Evolutionary conservation across 2,329 filamentous ascomycete species (phyloP).

Genomic region (Aureobasidium mangrovei): DNA sequence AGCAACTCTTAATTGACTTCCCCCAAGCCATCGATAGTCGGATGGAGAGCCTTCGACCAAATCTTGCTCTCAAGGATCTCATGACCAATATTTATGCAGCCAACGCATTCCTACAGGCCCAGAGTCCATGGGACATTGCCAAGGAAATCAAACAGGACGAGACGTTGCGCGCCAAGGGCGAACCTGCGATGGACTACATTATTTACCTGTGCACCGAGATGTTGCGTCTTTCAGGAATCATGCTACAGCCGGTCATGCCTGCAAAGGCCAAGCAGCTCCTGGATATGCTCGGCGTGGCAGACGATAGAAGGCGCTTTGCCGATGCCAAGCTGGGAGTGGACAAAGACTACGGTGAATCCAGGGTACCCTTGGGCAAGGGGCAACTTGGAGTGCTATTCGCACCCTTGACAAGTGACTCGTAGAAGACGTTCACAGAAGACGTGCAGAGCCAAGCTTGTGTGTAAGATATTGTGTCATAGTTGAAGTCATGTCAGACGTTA

Average conservation of each 20-base stretch:
- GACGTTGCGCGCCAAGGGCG: constrained; percentile 19
- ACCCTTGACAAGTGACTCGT: constrained; percentile 26
- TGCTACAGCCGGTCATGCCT: constrained; percentile 89
- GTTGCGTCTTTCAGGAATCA: constrained; percentile 68
- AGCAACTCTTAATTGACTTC: constrained; percentile 33
- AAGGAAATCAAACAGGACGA: neutral
- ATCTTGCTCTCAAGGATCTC: constrained; percentile 55
- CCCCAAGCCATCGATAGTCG: constrained; percentile 37
- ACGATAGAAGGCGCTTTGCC: constrained; percentile 46
- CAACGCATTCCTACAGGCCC: constrained; percentile 57
- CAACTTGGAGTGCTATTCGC: constrained; percentile 46
- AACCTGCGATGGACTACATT: constrained; percentile 44
- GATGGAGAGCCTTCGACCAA: constrained; percentile 58
- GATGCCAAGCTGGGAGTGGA: constrained; percentile 37
- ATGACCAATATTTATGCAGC: constrained; percentile 55
- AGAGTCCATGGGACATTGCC: constrained; percentile 55
- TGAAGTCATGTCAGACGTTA: constrained; percentile 3
- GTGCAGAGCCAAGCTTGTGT: neutral
- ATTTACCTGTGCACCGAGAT: constrained; percentile 69
- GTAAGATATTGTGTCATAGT: constrained; percentile 9
- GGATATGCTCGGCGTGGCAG: constrained; percentile 65
- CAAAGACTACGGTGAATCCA: constrained; percentile 53
- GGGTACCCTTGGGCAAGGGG: constrained; percentile 33
- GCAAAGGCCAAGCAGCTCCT: constrained; percentile 63
- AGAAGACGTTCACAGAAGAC: neutral